Evolutionary conservation across 805 yeast species (phyloP).

Genomic region (Kluyveromyces starmeri): DNA sequence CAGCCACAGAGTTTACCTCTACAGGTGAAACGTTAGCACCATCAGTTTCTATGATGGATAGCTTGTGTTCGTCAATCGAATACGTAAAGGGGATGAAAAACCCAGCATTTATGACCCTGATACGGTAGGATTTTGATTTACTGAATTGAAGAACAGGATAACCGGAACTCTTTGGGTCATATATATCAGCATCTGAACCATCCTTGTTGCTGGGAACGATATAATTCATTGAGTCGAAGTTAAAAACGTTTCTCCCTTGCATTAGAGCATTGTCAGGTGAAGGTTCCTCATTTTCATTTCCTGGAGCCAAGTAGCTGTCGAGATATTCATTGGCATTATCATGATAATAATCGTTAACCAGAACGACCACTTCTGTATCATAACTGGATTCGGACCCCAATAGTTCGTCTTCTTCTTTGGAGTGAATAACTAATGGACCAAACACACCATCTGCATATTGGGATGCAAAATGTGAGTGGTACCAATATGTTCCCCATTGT

Average conservation of each 20-base stretch:
- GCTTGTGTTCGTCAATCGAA: constrained; percentile 41
- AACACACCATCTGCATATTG: constrained; percentile 41
- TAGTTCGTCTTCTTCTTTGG: constrained; percentile 29
- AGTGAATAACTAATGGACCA: constrained; percentile 44
- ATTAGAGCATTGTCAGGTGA: constrained; percentile 38
- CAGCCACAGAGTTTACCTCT: constrained; percentile 34
- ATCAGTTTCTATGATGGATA: constrained; percentile 44
- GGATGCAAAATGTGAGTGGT: constrained; percentile 43
- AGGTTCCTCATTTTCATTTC: constrained; percentile 42
- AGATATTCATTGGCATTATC: constrained; percentile 18
- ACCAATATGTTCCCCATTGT: constrained; percentile 48
- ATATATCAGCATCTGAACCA: constrained; percentile 21
- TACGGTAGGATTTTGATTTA: constrained; percentile 28
- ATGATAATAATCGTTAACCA: constrained; percentile 46
- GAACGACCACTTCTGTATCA: constrained; percentile 40
- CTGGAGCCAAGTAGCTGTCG: constrained; percentile 32
- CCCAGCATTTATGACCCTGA: constrained; percentile 43
- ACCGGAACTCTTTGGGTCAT: neutral
- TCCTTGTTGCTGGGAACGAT: constrained; percentile 14
- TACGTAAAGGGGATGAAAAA: constrained; percentile 42
- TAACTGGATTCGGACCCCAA: constrained; percentile 16
- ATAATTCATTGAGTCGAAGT: constrained; percentile 19
- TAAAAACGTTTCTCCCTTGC: constrained; percentile 32
- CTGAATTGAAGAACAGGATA: constrained; percentile 12
- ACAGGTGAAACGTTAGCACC: constrained; percentile 42